Evolutionary conservation across 2,329 filamentous ascomycete genomes (phyloP).

Genomic region (Lasiodiplodia gonubiensis): DNA sequence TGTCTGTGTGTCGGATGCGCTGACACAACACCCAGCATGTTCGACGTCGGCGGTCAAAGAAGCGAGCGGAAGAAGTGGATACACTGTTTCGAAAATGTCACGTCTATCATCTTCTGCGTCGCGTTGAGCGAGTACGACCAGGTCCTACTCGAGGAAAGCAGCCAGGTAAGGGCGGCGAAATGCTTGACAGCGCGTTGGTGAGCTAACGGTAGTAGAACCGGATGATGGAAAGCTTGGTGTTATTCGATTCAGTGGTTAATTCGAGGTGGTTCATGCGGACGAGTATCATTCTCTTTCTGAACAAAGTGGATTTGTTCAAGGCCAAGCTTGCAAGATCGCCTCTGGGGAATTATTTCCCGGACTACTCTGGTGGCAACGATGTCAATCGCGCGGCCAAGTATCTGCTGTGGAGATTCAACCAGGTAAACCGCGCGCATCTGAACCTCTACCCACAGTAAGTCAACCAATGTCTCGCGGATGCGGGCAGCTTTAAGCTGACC

Average conservation of each 20-base stretch:
- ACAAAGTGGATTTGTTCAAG: constrained; percentile 98
- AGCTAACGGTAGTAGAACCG: constrained; percentile 71
- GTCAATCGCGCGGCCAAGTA: constrained; percentile 99
- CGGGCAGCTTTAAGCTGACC: constrained; percentile 11
- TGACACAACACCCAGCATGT: constrained; percentile 73
- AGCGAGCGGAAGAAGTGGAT: constrained; percentile 99
- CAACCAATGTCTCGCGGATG: constrained; percentile 25
- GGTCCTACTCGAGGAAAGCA: constrained; percentile 93
- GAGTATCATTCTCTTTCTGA: constrained; percentile 97
- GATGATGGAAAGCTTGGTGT: constrained; percentile 97
- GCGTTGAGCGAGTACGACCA: constrained; percentile 98
- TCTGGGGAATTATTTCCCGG: constrained; percentile 92
- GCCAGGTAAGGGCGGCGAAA: constrained; percentile 70
- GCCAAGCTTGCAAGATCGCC: constrained; percentile 90
- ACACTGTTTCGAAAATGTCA: constrained; percentile 99
- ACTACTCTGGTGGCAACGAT: constrained; percentile 97
- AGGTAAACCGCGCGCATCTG: constrained; percentile 94
- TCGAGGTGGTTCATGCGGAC: constrained; percentile 99
- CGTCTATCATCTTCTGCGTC: constrained; percentile 99
- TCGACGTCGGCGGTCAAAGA: constrained; percentile 95
- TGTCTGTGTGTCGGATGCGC: constrained; percentile 35
- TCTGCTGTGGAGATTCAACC: constrained; percentile 96
- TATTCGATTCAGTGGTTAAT: constrained; percentile 98
- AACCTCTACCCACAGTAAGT: constrained; percentile 97
- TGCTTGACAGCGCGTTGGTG: neutral